Percentiles rank a stretch among this genome's conserved stretches.
These are phyloP conservation scores for Oldenlandia corymbosa DNA, from an alignment of 257 asterid genomes.

Conservation along the genomic window DNA sequence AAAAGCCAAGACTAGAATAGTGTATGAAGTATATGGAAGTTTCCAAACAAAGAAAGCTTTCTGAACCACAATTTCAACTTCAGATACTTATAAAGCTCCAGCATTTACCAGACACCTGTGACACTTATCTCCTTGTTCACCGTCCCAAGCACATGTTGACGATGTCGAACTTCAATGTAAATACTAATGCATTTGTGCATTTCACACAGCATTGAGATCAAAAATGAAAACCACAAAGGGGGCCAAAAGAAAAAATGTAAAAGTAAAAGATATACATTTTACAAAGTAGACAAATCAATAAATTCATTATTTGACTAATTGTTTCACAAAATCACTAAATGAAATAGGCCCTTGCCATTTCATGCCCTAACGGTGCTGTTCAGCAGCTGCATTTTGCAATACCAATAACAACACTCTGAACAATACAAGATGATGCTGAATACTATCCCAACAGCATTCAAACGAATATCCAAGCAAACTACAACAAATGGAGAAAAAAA, in stretches of 20 bases:
- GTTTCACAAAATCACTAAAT: constrained; percentile 15
- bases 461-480: constrained; percentile 17
- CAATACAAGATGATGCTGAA: constrained; percentile 7
- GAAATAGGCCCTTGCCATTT: constrained; percentile 25
- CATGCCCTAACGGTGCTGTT: constrained; percentile 23
- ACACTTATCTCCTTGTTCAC: not conserved
- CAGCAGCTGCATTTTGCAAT: constrained; percentile 21
- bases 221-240: not conserved
- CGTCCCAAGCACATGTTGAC: not conserved
- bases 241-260: constrained; percentile 1
- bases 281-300: constrained; percentile 19
- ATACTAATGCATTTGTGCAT: not conserved
- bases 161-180: not conserved
- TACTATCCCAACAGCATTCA: constrained; percentile 14
- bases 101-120: too few species aligned
- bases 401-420: constrained; percentile 12
- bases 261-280: not conserved
- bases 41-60: not conserved
- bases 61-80: not conserved
- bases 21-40: not conserved
- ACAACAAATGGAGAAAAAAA: constrained; percentile 9
- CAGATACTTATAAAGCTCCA: not conserved
- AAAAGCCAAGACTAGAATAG: not conserved
- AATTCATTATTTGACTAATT: constrained; percentile 24
- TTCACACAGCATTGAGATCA: not conserved